Base-by-base conservation (phyloP, 2,329 filamentous ascomycete species). In the Niveomyces coronatus region DNA sequence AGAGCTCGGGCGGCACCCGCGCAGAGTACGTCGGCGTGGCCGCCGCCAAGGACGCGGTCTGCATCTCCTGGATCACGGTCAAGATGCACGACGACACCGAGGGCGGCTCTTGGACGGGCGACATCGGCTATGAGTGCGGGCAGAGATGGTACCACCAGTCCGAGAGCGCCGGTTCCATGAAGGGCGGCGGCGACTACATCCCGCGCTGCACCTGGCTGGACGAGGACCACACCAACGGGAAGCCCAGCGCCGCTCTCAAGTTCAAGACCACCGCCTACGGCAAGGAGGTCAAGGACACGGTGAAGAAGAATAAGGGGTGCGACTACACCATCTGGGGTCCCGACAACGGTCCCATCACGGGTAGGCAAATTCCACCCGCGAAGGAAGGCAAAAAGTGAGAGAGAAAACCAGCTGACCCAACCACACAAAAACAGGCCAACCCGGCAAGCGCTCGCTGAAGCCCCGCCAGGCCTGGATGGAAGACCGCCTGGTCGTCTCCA, bases 131-230 rank as follows among this genome's bases (percentile, higher is more conserved):
- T 19, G 3, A 42, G 6, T 42, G 35, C 30, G 40, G 35, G 9
- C 40, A 38, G 19, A 9, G 31, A 6, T 40, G 41, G 41, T 40
- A 35, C 28, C 16, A 31, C 17, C 31, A 39, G 31, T 17, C 33
- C 2, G 35, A 43, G 37, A 36, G n/a, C 19, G 41, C 41, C 13
- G 41, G 41, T 8, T 29, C 17, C 7, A 20, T 30, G 20, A 33
- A 17, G 20, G 20, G 20, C 13, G 32, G 32, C 3, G 20, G 10
- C 8, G 27, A 31, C 7, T 40, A 40, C 13, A 36, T 43, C 14
- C 41, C 41, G 9, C 31, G 19, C 15, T 42, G 41, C 32, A 43
- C 36, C 3, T 43, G 37, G 41, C 23, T 43, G 9, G 41, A 39
- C 17, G 32, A 35, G 23, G 41, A 43, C 19, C 41, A 40, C 20